Base-by-base conservation (phyloP, 2,329 filamentous ascomycete genomes). In the Colletotrichum ledebouriae region DNA sequence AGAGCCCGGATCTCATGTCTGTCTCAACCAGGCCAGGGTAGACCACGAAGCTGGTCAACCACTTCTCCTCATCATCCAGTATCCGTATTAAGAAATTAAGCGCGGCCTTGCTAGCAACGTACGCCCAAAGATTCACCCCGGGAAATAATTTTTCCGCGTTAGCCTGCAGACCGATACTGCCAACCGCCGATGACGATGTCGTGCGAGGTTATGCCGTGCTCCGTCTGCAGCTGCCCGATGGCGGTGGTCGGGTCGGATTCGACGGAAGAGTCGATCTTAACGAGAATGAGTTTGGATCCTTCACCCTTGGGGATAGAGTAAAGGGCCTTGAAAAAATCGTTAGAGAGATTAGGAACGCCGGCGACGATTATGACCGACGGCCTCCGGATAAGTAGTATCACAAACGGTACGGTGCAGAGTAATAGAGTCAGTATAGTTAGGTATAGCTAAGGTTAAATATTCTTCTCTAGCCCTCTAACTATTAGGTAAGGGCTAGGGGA, bases 151-250 rank as follows among this genome's bases (percentile, higher is more conserved):
- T 60, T 2, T 3, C 9, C 10, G 60, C 3, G 6, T 0, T 15
- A 25, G 42, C 62, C 25, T 63, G 61, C 3, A 17, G 3, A 4
- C 34, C 62, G 5, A 76, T 73, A 33, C 73, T 73, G 0, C 73
- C 75, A 1, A 77, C 52, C 0, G 52, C 57, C 82, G 61, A 89
- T 81, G 4, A 88, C 80, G 10, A 85, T 73, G 71, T 88, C 85
- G 4, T 88, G 74, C 37, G 77, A 72, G 6, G 73, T 70, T 63
- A 88, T 80, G 6, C 74, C 75, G 20, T 78, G 70, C 6, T 71
- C 55, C 2, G 59, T 33, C 1, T 75, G 70, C 0, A 83, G 73
- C 3, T 74, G 69, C 15, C 74, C 50, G 2, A 80, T 72, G 9
- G 79, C 79, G 13, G 71, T 71, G 13, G 70, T 72, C 1, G 80